These are phyloP conservation scores for Physcomitrium patens DNA, from an alignment of 225 moss, liverwort and hornwort genomes.

Conservation along the genomic window DNA sequence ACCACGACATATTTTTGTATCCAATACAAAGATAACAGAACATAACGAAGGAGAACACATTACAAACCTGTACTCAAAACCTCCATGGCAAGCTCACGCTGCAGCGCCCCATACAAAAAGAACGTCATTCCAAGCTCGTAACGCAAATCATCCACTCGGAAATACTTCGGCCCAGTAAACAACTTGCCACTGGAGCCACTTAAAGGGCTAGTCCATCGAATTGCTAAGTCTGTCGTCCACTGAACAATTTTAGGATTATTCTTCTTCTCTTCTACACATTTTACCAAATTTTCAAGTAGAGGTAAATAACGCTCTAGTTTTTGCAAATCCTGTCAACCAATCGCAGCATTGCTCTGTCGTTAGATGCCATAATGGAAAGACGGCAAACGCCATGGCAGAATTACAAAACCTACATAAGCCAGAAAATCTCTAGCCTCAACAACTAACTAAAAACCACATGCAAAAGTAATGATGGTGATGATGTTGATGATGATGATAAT, in stretches of 20 bases:
- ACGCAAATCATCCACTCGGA: constrained; percentile 91
- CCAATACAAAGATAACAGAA: not conserved
- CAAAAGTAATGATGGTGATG: not conserved
- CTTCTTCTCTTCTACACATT: constrained; percentile 73
- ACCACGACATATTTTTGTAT: not conserved
- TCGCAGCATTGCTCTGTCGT: constrained; percentile 21
- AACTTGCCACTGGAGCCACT: constrained; percentile 76
- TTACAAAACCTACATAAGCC: not conserved
- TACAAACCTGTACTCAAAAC: constrained; percentile 79
- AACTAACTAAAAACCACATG: not conserved
- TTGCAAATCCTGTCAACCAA: constrained; percentile 76
- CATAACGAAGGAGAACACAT: not conserved
- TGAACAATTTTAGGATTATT: constrained; percentile 66
- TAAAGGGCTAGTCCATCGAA: constrained; percentile 91
- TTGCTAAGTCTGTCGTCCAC: constrained; percentile 88
- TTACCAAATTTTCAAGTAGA: constrained; percentile 83
- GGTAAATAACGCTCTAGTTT: constrained; percentile 95
- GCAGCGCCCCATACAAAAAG: constrained; percentile 80
- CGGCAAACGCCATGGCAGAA: not conserved
- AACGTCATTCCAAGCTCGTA: constrained; percentile 94
- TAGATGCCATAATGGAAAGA: not conserved
- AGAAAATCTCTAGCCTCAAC: not conserved
- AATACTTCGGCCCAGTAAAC: constrained; percentile 84
- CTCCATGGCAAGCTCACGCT: constrained; percentile 93
- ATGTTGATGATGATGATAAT: no score